phyloP scores from a whole-genome alignment of 768 basidiomycete species.

The Auriscalpium microsporum region DNA sequence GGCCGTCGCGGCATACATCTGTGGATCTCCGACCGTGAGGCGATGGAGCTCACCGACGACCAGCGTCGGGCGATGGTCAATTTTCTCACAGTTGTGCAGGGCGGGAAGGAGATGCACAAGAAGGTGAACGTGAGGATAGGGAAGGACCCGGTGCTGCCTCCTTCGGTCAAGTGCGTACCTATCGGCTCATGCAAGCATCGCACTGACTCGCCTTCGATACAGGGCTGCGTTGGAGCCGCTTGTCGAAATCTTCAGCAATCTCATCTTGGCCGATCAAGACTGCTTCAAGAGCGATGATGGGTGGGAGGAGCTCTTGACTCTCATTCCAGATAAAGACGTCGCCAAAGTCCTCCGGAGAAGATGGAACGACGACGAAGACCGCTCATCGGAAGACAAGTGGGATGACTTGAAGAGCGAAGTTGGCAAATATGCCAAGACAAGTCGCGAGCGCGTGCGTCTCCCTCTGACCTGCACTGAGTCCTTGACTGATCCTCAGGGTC shows the following conservation, averaged over 20 bases:
- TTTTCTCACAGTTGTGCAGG: conserved; percentile 77
- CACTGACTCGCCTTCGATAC: not conserved
- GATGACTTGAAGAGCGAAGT: conserved; percentile 42
- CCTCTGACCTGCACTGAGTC: not conserved
- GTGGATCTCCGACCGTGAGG: conserved; percentile 89
- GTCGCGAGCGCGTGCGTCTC: conserved; percentile 26
- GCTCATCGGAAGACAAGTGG: conserved; percentile 71
- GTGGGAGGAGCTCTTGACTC: conserved; percentile 63
- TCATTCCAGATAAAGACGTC: conserved; percentile 58
- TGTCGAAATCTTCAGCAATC: conserved; percentile 45
- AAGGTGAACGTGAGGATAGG: conserved; percentile 64
- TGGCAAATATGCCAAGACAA: conserved; percentile 24
- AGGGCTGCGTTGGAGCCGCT: conserved; percentile 38
- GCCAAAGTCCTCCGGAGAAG: conserved; percentile 40
- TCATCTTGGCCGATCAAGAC: conserved; percentile 79
- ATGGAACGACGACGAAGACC: conserved; percentile 48
- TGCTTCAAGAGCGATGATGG: conserved; percentile 66
- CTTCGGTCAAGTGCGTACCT: conserved; percentile 50
- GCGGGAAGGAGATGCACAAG: conserved; percentile 74
- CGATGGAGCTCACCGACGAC: conserved; percentile 86
- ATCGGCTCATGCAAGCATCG: not conserved
- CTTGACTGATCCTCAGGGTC: not conserved
- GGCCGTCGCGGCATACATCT: conserved; percentile 97
- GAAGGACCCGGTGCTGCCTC: conserved; percentile 45
- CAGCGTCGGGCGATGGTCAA: conserved; percentile 81